phyloP scores from a whole-genome alignment of 2,329 filamentous ascomycete genomes.

The Trichophyton verrucosum region DNA sequence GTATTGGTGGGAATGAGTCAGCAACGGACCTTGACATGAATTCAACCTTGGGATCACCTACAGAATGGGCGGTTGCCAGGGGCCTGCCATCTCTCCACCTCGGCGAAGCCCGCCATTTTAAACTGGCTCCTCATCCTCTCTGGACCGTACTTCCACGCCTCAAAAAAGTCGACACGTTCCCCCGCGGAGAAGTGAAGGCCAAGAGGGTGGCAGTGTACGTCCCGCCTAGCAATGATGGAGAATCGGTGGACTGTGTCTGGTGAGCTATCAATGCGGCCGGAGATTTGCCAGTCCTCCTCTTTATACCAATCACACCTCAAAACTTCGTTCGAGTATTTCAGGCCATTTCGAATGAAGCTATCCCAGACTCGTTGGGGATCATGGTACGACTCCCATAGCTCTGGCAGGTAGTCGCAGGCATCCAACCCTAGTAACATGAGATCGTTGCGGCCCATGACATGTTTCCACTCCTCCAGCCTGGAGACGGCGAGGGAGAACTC shows the following conservation, averaged over 20 bases:
- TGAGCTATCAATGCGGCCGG: background rate
- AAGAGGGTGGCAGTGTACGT: background rate
- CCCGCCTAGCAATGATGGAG: background rate
- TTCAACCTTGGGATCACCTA: background rate
- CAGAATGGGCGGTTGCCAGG: constrained; percentile 2
- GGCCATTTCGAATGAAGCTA: constrained; percentile 4
- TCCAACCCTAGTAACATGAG: constrained; percentile 3
- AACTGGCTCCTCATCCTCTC: constrained; percentile 5
- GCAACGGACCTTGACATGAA: background rate
- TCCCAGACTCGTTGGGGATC: background rate
- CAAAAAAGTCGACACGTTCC: constrained; percentile 1
- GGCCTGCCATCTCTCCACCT: background rate
- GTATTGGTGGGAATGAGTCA: background rate
- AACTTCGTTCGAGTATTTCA: constrained; percentile 6
- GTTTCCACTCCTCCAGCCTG: background rate
- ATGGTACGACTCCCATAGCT: background rate
- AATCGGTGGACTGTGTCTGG: constrained; percentile 4
- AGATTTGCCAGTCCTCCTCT: constrained; percentile 4
- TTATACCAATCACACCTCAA: background rate
- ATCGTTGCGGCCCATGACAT: constrained; percentile 1
- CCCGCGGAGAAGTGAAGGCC: background rate
- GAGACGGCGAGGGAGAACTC: constrained; percentile 1
- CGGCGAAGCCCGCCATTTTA: background rate
- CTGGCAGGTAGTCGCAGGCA: background rate
- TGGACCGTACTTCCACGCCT: constrained; percentile 2